phyloP scores from a whole-genome alignment of 352 stramenopile species.

The Pythium scleroteichum region DNA sequence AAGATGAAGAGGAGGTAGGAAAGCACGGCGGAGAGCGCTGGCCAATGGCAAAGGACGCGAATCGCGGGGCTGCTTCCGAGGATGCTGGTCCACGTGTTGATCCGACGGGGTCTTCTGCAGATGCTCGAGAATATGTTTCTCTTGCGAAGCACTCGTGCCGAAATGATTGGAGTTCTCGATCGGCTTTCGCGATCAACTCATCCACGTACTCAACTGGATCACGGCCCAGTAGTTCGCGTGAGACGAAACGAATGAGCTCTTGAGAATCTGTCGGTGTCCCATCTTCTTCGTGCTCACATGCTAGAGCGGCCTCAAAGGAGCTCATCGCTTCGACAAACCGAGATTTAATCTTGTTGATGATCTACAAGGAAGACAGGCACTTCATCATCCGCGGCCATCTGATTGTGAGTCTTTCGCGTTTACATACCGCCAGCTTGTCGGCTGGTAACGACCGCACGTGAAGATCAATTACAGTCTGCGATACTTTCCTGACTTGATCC shows the following conservation, averaged over 20 bases:
- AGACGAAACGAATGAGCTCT: constrained; percentile 39
- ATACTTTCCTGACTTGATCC: constrained; percentile 40
- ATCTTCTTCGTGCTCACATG: neutral
- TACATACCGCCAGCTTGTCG: constrained; percentile 41
- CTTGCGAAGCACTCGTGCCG: constrained; percentile 39
- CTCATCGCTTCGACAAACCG: constrained; percentile 22
- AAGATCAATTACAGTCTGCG: constrained; percentile 41
- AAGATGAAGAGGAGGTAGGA: constrained; percentile 5
- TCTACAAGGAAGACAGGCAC: constrained; percentile 20
- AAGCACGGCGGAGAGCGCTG: constrained; percentile 4
- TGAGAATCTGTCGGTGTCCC: too few species aligned
- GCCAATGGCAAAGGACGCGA: constrained; percentile 55
- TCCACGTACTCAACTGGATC: constrained; percentile 54
- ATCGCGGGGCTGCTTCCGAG: constrained; percentile 24
- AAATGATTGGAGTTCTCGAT: constrained; percentile 41
- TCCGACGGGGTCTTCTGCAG: constrained; percentile 29
- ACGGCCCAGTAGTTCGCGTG: constrained; percentile 42
- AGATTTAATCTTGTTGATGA: constrained; percentile 42
- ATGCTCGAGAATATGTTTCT: constrained; percentile 23
- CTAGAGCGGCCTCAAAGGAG: neutral
- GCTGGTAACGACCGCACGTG: constrained; percentile 36
- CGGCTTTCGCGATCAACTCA: constrained; percentile 36
- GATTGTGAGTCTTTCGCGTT: neutral
- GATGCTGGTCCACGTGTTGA: constrained; percentile 27
- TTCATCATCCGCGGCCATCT: neutral